A percentile compares a stretch with the other conserved stretches of the same genome.
These are phyloP conservation scores for Pestalotiopsis fici DNA, from an alignment of 2,329 filamentous ascomycete genomes.

Conservation along the genomic window DNA sequence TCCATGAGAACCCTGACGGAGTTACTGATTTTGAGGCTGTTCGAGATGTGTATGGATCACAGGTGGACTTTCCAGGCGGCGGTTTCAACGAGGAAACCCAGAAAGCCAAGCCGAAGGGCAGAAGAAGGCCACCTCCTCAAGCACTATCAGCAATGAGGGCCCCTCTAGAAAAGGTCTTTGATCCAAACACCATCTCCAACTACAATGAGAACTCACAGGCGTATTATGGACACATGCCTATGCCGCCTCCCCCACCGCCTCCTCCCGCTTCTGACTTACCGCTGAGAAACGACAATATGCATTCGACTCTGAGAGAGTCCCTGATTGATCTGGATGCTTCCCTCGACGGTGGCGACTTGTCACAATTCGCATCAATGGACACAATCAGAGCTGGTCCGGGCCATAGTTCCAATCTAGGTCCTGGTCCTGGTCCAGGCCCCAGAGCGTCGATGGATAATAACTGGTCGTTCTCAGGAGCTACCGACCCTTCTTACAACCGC, in stretches of 20 bases:
- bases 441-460: constrained; percentile 51
- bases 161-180: constrained; percentile 66
- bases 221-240: constrained; percentile 56
- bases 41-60: constrained; percentile 60
- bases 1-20: constrained; percentile 51
- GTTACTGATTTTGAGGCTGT: constrained; percentile 51
- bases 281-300: constrained; percentile 56
- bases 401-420: background rate
- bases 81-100: constrained; percentile 50
- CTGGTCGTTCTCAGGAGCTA: constrained; percentile 41
- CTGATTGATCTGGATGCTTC: constrained; percentile 67
- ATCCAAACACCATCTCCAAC: constrained; percentile 64
- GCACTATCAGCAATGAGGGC: constrained; percentile 58
- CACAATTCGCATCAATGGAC: constrained; percentile 61
- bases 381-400: constrained; percentile 51
- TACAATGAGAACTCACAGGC: constrained; percentile 65
- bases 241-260: constrained; percentile 20
- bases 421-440: constrained; percentile 27
- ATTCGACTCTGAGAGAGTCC: constrained; percentile 58
- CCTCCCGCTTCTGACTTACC: constrained; percentile 55
- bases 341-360: constrained; percentile 55
- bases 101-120: constrained; percentile 52
- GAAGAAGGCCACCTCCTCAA: constrained; percentile 59
- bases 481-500: constrained; percentile 42
- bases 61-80: constrained; percentile 51